These are phyloP conservation scores for Colletotrichum sp. DNA, from an alignment of 2,329 filamentous ascomycete species.

Conservation along the genomic window DNA sequence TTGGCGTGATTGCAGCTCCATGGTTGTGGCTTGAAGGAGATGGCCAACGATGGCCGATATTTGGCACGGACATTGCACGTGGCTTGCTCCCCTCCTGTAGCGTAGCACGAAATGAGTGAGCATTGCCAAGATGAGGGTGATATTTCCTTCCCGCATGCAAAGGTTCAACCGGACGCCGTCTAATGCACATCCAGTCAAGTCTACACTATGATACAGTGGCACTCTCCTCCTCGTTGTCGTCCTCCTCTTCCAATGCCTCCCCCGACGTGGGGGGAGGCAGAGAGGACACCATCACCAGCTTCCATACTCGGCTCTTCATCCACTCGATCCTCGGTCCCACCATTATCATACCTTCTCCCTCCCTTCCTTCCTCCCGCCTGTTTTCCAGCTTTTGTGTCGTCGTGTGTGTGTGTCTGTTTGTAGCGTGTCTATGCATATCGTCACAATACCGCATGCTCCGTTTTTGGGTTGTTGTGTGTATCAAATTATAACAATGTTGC, in stretches of 20 bases:
- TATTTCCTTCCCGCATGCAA: constrained; percentile 13
- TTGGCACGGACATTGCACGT: neutral
- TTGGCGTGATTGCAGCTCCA: neutral
- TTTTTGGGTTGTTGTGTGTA: neutral
- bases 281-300: neutral
- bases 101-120: neutral
- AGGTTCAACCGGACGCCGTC: constrained; percentile 43
- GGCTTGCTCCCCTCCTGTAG: neutral
- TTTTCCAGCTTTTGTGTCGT: neutral
- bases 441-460: neutral
- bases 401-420: neutral
- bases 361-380: neutral
- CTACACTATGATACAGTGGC: constrained; percentile 48
- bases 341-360: neutral
- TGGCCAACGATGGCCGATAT: neutral
- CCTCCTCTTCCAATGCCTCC: neutral
- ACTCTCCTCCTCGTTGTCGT: neutral
- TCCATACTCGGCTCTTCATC: neutral
- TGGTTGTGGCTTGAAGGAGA: neutral
- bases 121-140: neutral
- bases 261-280: neutral
- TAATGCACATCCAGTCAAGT: constrained; percentile 46
- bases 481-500: constrained; percentile 10
- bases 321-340: neutral
- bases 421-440: neutral